These are phyloP conservation scores for Elaeis oleifera DNA, from an alignment of 202 grass and related monocot species.

Conservation along the genomic window DNA sequence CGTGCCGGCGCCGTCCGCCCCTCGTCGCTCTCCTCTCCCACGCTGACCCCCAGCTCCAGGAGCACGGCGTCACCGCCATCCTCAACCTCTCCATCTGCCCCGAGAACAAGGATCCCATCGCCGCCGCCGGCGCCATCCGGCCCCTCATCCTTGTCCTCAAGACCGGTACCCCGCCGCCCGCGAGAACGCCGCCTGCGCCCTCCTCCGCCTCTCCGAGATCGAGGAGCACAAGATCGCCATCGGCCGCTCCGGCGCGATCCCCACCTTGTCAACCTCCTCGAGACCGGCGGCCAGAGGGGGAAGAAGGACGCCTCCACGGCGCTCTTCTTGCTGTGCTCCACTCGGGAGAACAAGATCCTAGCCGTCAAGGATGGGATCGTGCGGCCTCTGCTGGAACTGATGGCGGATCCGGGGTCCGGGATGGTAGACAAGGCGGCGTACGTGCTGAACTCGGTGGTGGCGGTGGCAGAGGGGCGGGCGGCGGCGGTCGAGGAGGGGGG, in stretches of 20 bases:
- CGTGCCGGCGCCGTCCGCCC: constrained; percentile 50
- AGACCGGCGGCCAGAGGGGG: constrained; percentile 57
- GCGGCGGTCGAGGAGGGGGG: constrained; percentile 62
- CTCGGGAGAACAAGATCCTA: constrained; percentile 55
- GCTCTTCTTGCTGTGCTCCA: constrained; percentile 56
- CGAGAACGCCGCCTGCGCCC: constrained; percentile 86
- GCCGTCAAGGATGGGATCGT: constrained; percentile 60
- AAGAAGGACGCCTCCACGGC: constrained; percentile 93
- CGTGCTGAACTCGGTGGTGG: constrained; percentile 56
- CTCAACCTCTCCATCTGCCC: constrained; percentile 90
- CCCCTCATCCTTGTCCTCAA: constrained; percentile 63
- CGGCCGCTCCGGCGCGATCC: constrained; percentile 62
- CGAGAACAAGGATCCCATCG: constrained; percentile 66
- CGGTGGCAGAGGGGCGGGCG: constrained; percentile 38
- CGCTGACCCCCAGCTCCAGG: constrained; percentile 62
- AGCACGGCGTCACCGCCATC: constrained; percentile 84
- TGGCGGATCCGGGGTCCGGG: constrained; percentile 74
- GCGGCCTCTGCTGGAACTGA: constrained; percentile 63
- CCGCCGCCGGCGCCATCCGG: constrained; percentile 54
- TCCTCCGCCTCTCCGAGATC: constrained; percentile 58
- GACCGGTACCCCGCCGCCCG: constrained; percentile 50
- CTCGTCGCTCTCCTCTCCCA: constrained; percentile 65
- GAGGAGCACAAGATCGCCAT: constrained; percentile 48
- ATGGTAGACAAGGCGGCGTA: constrained; percentile 97
- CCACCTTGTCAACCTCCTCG: constrained; percentile 63